phyloP scores from a whole-genome alignment of 2,329 filamentous ascomycete genomes.

The Fusarium multiceps region DNA sequence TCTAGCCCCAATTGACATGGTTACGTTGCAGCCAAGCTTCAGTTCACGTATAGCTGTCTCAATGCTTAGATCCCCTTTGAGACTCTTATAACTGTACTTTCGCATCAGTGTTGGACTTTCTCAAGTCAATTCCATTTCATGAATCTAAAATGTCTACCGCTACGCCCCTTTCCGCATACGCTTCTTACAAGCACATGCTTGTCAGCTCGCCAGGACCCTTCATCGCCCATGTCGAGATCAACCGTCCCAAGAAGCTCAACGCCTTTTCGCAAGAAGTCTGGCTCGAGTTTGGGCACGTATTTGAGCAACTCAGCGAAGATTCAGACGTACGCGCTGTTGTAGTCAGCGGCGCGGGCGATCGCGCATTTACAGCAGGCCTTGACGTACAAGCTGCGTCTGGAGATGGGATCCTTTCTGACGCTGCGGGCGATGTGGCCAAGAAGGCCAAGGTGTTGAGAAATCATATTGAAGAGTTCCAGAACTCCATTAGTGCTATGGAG shows the following conservation, averaged over 20 bases:
- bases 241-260: conserved; percentile 87
- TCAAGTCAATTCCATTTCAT: neutral
- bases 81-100: neutral
- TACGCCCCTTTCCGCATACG: conserved; percentile 53
- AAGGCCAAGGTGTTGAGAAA: conserved; percentile 71
- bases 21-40: conserved; percentile 13
- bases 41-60: conserved; percentile 1
- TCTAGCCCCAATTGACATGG: conserved; percentile 25
- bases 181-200: conserved; percentile 73
- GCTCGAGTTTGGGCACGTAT: conserved; percentile 80
- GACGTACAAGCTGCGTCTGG: conserved; percentile 79
- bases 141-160: conserved; percentile 38
- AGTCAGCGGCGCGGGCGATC: conserved; percentile 82
- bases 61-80: neutral
- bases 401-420: conserved; percentile 57
- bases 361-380: conserved; percentile 86
- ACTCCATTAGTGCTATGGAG: conserved; percentile 79
- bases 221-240: conserved; percentile 93
- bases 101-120: neutral
- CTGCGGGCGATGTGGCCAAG: conserved; percentile 68
- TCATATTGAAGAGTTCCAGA: conserved; percentile 83
- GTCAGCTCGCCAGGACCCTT: conserved; percentile 76
- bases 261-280: conserved; percentile 88
- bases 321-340: conserved; percentile 80
- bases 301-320: conserved; percentile 77